A percentile compares a stretch with the other conserved stretches of the same genome.
phyloP scores from a whole-genome alignment of 306 rosid genomes.

The Mucuna pruriens region DNA sequence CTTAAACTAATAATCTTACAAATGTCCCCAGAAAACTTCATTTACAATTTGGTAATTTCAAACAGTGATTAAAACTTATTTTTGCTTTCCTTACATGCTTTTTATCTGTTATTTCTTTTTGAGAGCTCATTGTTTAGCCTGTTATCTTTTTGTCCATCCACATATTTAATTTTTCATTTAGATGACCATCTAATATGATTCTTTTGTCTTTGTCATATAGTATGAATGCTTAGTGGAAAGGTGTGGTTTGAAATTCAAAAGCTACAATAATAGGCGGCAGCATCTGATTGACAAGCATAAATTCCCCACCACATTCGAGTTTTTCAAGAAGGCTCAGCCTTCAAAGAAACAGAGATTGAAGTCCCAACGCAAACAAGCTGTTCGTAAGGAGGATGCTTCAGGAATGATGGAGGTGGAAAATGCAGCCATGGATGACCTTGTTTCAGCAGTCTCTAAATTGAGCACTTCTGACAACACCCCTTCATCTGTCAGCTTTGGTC shows the following conservation, averaged over 20 bases:
- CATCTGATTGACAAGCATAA: slow-evolving; percentile 94
- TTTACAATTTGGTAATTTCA: background rate
- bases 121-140: slow-evolving; percentile 21
- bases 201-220: slow-evolving; percentile 48
- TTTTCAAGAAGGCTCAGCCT: slow-evolving; percentile 67
- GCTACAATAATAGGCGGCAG: slow-evolving; percentile 75
- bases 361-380: slow-evolving; percentile 54
- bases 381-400: slow-evolving; percentile 54
- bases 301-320: slow-evolving; percentile 80
- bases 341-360: slow-evolving; percentile 83
- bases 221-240: slow-evolving; percentile 93
- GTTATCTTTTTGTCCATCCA: background rate
- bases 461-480: slow-evolving; percentile 82
- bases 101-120: background rate
- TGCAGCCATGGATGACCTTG: slow-evolving; percentile 73
- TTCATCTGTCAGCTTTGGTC: slow-evolving; percentile 90
- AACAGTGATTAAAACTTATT: background rate
- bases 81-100: background rate
- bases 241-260: slow-evolving; percentile 88
- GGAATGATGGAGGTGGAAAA: slow-evolving; percentile 79
- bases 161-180: background rate
- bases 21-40: background rate
- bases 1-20: background rate
- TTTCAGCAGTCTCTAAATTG: slow-evolving; percentile 75
- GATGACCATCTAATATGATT: background rate